Evolutionary conservation across 1,284 basidiomycete genomes (phyloP).

Genomic region (Puccinia coronata): DNA sequence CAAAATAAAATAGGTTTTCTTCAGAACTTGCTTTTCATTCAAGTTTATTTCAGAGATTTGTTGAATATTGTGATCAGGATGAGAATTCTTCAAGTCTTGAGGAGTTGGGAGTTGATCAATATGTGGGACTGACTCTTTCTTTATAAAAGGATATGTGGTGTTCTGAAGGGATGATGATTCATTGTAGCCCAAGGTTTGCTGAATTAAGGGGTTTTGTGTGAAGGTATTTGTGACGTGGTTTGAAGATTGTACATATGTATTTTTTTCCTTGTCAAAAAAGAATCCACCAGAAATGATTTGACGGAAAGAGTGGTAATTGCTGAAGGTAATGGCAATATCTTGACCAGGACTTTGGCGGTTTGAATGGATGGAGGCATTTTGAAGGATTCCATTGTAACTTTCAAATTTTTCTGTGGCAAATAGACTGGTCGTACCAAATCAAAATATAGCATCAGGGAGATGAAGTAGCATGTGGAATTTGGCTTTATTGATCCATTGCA

Average conservation of each 20-base stretch:
- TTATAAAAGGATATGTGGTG: not conserved
- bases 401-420: constrained; percentile 24
- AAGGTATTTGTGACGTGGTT: constrained; percentile 1
- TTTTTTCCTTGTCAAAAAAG: no score
- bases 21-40: constrained; percentile 3
- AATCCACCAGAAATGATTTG: no score
- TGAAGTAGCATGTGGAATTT: constrained; percentile 58
- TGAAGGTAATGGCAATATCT: no score
- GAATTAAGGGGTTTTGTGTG: not conserved
- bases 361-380: not conserved
- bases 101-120: not conserved
- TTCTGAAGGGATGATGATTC: not conserved
- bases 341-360: constrained; percentile 19
- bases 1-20: not conserved
- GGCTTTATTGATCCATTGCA: constrained; percentile 61
- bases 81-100: not conserved
- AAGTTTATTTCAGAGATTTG: not conserved
- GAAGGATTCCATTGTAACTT: constrained; percentile 8
- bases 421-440: not conserved
- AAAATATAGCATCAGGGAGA: constrained; percentile 51
- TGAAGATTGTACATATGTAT: not conserved
- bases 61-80: not conserved
- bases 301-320: no score
- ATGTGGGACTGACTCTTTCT: not conserved
- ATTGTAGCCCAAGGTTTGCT: constrained; percentile 9